Evolutionary conservation across 106 monocot genomes (phyloP), one percentile per base, ranked within the genome.

Genomic region (Phalaenopsis aphrodite): DNA sequence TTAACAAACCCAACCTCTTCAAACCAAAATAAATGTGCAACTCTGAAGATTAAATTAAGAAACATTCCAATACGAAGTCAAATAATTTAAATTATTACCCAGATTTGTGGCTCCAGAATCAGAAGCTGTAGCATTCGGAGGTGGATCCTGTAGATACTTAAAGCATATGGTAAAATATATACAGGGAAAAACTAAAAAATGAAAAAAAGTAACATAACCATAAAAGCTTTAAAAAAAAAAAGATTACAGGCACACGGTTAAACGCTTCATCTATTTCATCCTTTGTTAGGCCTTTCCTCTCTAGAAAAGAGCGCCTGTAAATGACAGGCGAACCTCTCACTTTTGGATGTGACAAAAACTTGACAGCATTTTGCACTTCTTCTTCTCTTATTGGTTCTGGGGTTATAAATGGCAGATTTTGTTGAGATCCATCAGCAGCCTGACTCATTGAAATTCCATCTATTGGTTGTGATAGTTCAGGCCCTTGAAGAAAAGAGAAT

Each of bases 181-280:
- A 64, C 41, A 46, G 10, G 30, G 38, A 17, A 41, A 49, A 79
- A 48, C 48, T 8, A 72, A 17, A 83, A 14, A 23, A 43, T 52
- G 61, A 14, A 23, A 75, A 5, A 8, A 38, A 43, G 7, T 17
- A 76, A 23, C 15, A 78, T 9, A 21, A 36, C 38, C 65, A 83
- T 36, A 79, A 4, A 48, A 8, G 48, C 30, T 30, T 30, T 0
- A 30, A 30, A 30, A 30, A 30, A 81, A 42, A 56, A 8, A 18
- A 68, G 69, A 88, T 85, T 89, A 99, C 99, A 82, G 99, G 95
- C 9, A 99, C 94, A 83, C 91, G 94, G 43, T 86, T 94, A 69
- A 99, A 99, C 69, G 99, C 99, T 86, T 99, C 99, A 86, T 99
- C 95, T 77, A 99, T 95, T 88, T 99, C 99, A 77, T 99, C 95